phyloP scores from a whole-genome alignment of 768 basidiomycete genomes.

The Cantharellus anzutake region DNA sequence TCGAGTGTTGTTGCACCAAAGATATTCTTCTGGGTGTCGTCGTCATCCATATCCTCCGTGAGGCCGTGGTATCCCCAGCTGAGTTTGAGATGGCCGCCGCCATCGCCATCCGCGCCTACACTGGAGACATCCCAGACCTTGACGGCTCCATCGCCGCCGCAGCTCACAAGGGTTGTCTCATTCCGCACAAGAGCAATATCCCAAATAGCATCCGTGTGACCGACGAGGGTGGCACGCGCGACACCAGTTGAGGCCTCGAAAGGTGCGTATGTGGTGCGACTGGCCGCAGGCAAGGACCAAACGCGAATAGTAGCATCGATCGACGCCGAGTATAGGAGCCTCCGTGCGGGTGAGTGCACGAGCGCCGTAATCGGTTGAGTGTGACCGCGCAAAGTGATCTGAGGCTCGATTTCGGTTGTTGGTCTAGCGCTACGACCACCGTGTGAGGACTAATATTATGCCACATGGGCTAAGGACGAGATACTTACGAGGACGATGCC shows the following conservation, averaged over 20 bases:
- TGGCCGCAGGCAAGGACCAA: constrained; percentile 60
- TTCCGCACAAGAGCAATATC: constrained; percentile 74
- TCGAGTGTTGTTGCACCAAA: constrained; percentile 66
- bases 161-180: constrained; percentile 70
- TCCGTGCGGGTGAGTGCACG: constrained; percentile 55
- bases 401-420: constrained; percentile 79
- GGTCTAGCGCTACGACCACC: constrained; percentile 32
- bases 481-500: constrained; percentile 55
- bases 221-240: constrained; percentile 58
- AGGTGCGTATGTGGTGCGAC: constrained; percentile 80
- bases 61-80: constrained; percentile 69
- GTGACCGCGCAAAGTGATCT: constrained; percentile 85
- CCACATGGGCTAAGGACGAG: neutral
- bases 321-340: constrained; percentile 75
- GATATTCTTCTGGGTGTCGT: constrained; percentile 17
- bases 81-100: constrained; percentile 30
- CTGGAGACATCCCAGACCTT: constrained; percentile 86
- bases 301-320: constrained; percentile 85
- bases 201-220: constrained; percentile 95
- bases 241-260: constrained; percentile 46
- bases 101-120: constrained; percentile 13
- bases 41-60: constrained; percentile 30
- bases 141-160: constrained; percentile 77
- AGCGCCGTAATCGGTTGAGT: constrained; percentile 79
- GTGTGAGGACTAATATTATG: neutral